Conservation (phyloP, 108 stramenopile genomes). For the Nitzschia sp. region DNA sequence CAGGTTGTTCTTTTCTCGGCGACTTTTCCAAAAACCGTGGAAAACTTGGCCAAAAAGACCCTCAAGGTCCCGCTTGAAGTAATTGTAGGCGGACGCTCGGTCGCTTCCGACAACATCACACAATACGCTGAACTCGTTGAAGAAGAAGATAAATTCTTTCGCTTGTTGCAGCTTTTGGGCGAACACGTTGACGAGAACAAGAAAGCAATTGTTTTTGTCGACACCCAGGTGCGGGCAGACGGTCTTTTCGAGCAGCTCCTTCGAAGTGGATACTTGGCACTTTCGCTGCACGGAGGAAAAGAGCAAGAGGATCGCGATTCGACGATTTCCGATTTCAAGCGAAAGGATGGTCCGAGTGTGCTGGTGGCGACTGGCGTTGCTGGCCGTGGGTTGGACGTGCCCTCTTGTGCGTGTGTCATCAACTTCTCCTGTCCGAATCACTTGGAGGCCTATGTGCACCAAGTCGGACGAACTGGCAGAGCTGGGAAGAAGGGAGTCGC, state of each 20-base stretch:
- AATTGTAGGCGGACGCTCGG: constrained; percentile 94
- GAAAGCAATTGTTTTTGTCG: constrained; percentile 97
- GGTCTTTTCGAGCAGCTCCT: constrained; percentile 92
- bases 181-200: constrained; percentile 92
- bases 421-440: constrained; percentile 99
- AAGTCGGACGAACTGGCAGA: constrained; percentile 96
- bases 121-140: constrained; percentile 93
- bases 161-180: constrained; percentile 96
- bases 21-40: constrained; percentile 96
- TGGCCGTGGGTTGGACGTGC: constrained; percentile 96
- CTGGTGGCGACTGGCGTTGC: constrained; percentile 96
- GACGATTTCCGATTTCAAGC: constrained; percentile 98
- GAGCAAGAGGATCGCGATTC: constrained; percentile 99
- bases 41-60: constrained; percentile 88
- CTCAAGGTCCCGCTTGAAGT: constrained; percentile 93
- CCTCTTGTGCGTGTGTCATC: constrained; percentile 88
- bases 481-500: constrained; percentile 93
- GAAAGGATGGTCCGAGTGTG: constrained; percentile 78
- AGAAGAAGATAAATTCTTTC: constrained; percentile 96
- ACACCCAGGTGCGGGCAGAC: constrained; percentile 95
- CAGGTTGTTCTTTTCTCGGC: constrained; percentile 98
- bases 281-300: constrained; percentile 98
- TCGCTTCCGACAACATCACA: constrained; percentile 92
- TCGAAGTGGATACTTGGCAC: constrained; percentile 90
- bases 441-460: constrained; percentile 98